phyloP scores from a whole-genome alignment of 257 asterid genomes.

The Anisodus acutangulus region DNA sequence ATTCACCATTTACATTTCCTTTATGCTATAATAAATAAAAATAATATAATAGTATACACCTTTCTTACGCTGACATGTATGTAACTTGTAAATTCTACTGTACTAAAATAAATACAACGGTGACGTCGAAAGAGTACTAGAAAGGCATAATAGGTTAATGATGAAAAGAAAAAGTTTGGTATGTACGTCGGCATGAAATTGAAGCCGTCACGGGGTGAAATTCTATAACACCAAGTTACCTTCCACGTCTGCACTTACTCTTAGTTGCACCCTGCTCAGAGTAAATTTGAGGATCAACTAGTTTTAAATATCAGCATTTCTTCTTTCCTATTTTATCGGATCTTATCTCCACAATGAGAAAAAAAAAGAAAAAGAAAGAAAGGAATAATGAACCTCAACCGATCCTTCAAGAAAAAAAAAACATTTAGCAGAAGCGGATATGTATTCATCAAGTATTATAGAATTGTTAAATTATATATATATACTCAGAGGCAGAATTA shows the following conservation, averaged over 20 bases:
- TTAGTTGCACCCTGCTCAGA: neutral
- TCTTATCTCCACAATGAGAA: neutral
- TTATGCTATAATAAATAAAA: too few species aligned
- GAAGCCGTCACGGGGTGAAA: neutral
- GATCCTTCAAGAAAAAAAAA: neutral
- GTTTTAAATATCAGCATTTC: neutral
- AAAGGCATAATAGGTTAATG: neutral
- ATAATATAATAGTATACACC: too few species aligned
- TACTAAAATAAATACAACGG: too few species aligned
- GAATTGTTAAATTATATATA: too few species aligned
- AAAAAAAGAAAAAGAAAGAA: neutral
- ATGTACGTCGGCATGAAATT: neutral
- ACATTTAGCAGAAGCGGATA: too few species aligned
- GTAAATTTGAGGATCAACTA: neutral
- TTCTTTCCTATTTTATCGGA: neutral
- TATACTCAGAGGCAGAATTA: too few species aligned
- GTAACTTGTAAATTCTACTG: too few species aligned
- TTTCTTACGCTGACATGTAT: too few species aligned
- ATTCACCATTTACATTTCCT: too few species aligned
- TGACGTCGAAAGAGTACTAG: neutral
- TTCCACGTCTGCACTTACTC: neutral
- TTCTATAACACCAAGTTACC: neutral
- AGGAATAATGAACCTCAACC: neutral
- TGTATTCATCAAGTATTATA: too few species aligned
- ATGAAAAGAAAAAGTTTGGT: neutral